phyloP scores from a whole-genome alignment of 75 land plant species.

The Pinus tabuliformis region DNA sequence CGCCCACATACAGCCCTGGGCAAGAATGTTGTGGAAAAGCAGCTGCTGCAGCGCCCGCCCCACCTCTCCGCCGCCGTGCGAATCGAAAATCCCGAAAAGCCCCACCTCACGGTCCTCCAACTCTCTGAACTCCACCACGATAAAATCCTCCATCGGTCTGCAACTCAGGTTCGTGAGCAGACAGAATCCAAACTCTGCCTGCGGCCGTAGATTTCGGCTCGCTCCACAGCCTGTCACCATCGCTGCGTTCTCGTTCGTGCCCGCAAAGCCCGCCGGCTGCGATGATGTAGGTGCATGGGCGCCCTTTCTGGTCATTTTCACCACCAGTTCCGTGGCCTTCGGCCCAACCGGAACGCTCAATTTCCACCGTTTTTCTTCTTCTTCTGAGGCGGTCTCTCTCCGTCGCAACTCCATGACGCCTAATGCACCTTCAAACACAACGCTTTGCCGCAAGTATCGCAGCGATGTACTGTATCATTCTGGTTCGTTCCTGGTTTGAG shows the following conservation, averaged over 20 bases:
- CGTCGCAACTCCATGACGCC: slow-evolving; percentile 21
- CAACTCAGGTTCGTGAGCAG: neutral
- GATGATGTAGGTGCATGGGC: no score
- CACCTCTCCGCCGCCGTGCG: slow-evolving; percentile 14
- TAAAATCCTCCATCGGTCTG: neutral
- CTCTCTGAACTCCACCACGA: neutral
- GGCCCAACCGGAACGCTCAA: no score
- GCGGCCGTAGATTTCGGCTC: slow-evolving; percentile 5
- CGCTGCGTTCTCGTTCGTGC: neutral
- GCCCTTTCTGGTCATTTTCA: no score
- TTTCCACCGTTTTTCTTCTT: no score
- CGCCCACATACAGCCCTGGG: slow-evolving; percentile 12
- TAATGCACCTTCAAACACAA: no score
- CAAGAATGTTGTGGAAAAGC: slow-evolving; percentile 13
- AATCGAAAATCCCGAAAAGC: slow-evolving; percentile 13
- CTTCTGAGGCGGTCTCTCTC: no score
- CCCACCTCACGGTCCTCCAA: slow-evolving; percentile 1
- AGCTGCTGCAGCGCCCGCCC: neutral
- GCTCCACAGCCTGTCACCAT: neutral
- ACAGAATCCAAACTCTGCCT: slow-evolving; percentile 13
- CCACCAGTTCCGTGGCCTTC: no score
- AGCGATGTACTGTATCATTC: no score
- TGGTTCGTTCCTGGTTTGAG: no score
- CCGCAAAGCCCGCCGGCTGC: no score
- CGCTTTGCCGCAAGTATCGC: no score